Conservation (phyloP, 1,284 basidiomycete genomes). For the Ustilago bromivora region DNA sequence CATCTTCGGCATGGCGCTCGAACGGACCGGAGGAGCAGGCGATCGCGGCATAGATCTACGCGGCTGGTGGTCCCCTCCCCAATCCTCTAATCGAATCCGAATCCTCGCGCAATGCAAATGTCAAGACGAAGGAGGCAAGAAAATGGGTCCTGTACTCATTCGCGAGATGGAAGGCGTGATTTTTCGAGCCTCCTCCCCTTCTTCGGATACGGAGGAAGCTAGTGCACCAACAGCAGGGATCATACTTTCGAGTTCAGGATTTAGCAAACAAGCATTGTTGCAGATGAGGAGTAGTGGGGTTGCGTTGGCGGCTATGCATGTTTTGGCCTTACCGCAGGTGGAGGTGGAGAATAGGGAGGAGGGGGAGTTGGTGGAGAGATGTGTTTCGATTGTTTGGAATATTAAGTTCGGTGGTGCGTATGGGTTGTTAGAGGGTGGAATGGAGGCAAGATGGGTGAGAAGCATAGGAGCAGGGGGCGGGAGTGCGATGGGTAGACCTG, state of each 20-base stretch:
- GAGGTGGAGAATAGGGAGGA: not conserved
- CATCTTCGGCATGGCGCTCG: constrained; percentile 81
- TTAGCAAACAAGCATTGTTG: constrained; percentile 54
- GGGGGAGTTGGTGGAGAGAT: constrained; percentile 17
- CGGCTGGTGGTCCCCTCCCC: constrained; percentile 92
- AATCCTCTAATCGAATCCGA: constrained; percentile 72
- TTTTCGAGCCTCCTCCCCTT: constrained; percentile 32
- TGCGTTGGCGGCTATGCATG: constrained; percentile 50
- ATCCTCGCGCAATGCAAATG: constrained; percentile 88
- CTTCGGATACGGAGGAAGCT: not conserved
- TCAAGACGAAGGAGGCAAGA: constrained; percentile 78
- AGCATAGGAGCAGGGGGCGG: constrained; percentile 1
- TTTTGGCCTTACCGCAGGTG: constrained; percentile 16
- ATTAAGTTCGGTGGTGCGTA: constrained; percentile 27
- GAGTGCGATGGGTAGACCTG: constrained; percentile 17
- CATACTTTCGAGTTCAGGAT: constrained; percentile 40
- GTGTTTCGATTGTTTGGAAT: constrained; percentile 47
- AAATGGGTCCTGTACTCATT: constrained; percentile 80
- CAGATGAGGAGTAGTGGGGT: constrained; percentile 48
- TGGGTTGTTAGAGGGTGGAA: constrained; percentile 30
- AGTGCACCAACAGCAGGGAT: constrained; percentile 17
- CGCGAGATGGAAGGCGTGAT: constrained; percentile 79
- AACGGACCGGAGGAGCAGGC: constrained; percentile 79
- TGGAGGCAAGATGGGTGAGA: constrained; percentile 38
- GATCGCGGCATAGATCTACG: constrained; percentile 89